These are phyloP conservation scores for Anethum foeniculum DNA, from an alignment of 140 eudicot species.

Conservation along the genomic window DNA sequence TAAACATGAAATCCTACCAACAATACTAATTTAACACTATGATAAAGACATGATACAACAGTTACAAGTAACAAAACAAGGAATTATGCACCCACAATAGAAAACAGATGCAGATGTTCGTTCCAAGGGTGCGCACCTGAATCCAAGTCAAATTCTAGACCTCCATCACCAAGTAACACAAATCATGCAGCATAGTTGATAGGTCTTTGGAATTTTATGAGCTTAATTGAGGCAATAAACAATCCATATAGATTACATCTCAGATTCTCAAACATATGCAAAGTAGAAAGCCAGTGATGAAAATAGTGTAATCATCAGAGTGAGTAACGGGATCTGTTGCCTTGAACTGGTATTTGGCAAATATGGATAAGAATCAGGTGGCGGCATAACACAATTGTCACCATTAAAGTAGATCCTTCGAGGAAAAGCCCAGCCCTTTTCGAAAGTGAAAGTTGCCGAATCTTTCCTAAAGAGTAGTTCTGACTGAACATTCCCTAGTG, in stretches of 20 bases:
- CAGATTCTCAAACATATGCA: neutral
- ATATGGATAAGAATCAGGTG: slow-evolving; percentile 29
- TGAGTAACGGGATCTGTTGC: slow-evolving; percentile 14
- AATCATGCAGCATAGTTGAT: slow-evolving; percentile 5
- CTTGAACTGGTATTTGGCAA: slow-evolving; percentile 20
- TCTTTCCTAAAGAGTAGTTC: slow-evolving; percentile 80
- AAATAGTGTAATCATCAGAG: slow-evolving; percentile 16
- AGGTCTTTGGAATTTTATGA: neutral
- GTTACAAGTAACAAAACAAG: slow-evolving; percentile 4
- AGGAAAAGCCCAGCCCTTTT: slow-evolving; percentile 96
- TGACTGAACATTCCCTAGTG: slow-evolving; percentile 78
- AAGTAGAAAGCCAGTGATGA: slow-evolving; percentile 18
- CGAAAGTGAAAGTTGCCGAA: slow-evolving; percentile 62
- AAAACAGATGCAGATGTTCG: slow-evolving; percentile 7
- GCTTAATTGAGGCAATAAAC: neutral
- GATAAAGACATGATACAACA: slow-evolving; percentile 5
- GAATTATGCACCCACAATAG: slow-evolving; percentile 5
- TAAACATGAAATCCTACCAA: slow-evolving; percentile 11
- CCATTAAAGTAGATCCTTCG: slow-evolving; percentile 85
- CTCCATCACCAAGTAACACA: slow-evolving; percentile 4
- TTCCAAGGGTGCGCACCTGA: slow-evolving; percentile 13
- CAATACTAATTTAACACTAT: neutral
- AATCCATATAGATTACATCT: neutral
- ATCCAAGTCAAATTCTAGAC: slow-evolving; percentile 6
- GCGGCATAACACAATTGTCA: slow-evolving; percentile 34